A percentile compares a stretch with the other conserved stretches of the same genome.
phyloP scores from a whole-genome alignment of 495 filamentous ascomycete genomes.

The Umbilicaria muhlenbergii region DNA sequence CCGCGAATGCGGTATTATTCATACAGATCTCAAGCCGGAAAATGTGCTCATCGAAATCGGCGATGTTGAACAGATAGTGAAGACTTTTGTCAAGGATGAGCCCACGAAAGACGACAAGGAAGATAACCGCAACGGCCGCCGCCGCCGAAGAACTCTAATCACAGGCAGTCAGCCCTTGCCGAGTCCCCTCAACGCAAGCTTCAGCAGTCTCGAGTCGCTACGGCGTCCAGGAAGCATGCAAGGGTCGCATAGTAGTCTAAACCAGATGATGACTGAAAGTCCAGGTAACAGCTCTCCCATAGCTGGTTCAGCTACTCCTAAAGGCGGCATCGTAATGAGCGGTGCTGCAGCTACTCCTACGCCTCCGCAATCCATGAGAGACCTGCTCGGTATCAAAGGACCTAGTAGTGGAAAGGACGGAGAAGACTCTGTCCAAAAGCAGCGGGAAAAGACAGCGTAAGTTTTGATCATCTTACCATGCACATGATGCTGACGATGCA shows the following conservation, averaged over 20 bases:
- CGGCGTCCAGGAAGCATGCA: slow-evolving; percentile 49
- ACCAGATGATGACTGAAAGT: slow-evolving; percentile 61
- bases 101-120: slow-evolving; percentile 57
- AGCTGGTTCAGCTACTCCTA: slow-evolving; percentile 11
- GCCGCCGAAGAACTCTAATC: slow-evolving; percentile 83
- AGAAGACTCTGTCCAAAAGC: slow-evolving; percentile 58
- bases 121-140: slow-evolving; percentile 84
- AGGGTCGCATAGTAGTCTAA: slow-evolving; percentile 67
- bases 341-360: slow-evolving; percentile 23
- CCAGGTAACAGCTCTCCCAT: slow-evolving; percentile 36
- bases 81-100: slow-evolving; percentile 84
- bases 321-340: slow-evolving; percentile 28
- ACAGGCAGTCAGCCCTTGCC: slow-evolving; percentile 94
- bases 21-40: slow-evolving; percentile 95
- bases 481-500: slow-evolving; percentile 2
- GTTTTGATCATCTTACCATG: slow-evolving; percentile 17
- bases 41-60: slow-evolving; percentile 99
- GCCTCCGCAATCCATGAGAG: slow-evolving; percentile 39
- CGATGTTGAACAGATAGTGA: slow-evolving; percentile 92
- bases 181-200: slow-evolving; percentile 84
- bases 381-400: slow-evolving; percentile 43
- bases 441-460: slow-evolving; percentile 90
- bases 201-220: slow-evolving; percentile 56
- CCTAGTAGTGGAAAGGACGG: slow-evolving; percentile 22
- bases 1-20: slow-evolving; percentile 96